These are phyloP conservation scores for Pelomyxa schiedti DNA, from an alignment of 78 protist species.

Conservation along the genomic window DNA sequence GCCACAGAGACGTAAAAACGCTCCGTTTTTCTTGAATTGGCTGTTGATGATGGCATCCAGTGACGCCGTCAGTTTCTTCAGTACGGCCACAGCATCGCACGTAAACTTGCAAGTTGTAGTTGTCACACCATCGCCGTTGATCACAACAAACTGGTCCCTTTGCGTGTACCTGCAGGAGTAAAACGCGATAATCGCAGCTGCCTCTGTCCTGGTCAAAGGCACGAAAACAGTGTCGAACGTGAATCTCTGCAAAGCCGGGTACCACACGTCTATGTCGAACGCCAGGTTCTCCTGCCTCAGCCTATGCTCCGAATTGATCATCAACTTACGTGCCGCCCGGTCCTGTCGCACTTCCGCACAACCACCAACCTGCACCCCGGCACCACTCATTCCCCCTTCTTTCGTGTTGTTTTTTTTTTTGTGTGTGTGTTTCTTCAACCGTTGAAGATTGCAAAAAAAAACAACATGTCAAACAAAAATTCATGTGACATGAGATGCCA, in stretches of 20 bases:
- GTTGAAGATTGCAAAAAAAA: too few species aligned
- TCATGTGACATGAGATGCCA: too few species aligned
- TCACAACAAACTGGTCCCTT: too few species aligned
- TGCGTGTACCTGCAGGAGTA: background rate
- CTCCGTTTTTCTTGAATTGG: conserved; percentile 4
- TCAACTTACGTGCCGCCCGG: background rate
- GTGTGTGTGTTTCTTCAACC: too few species aligned
- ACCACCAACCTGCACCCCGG: too few species aligned
- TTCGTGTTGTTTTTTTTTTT: too few species aligned
- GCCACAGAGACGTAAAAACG: conserved; percentile 16
- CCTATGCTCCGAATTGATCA: conserved; percentile 18
- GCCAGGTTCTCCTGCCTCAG: conserved; percentile 20
- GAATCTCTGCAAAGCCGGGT: conserved; percentile 3
- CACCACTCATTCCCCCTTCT: too few species aligned
- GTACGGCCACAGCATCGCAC: background rate
- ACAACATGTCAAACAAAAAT: too few species aligned
- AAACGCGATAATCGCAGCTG: conserved; percentile 5
- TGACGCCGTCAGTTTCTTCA: background rate
- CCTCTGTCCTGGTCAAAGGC: conserved; percentile 29
- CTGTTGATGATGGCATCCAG: background rate
- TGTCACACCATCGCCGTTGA: too few species aligned
- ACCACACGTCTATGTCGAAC: conserved; percentile 32
- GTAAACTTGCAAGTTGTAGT: too few species aligned
- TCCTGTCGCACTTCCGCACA: too few species aligned
- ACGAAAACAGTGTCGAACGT: conserved; percentile 6